These are phyloP conservation scores for Penicillium manginii DNA, from an alignment of 495 filamentous ascomycete genomes.

Conservation along the genomic window DNA sequence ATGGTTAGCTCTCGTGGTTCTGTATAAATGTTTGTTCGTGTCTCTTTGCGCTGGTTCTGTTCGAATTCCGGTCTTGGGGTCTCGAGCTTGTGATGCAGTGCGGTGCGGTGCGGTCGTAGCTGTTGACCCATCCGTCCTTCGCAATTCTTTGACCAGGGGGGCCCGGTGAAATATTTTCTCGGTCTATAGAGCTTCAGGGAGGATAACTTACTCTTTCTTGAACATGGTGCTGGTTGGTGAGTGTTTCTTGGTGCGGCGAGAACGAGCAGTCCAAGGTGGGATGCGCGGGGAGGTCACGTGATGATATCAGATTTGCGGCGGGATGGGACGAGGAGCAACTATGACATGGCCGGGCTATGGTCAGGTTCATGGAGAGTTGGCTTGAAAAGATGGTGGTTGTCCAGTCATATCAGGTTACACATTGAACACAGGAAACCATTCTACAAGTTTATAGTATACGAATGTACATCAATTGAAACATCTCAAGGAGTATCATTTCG, in stretches of 20 bases:
- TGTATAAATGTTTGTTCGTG: neutral
- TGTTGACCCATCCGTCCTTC: neutral
- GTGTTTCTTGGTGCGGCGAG: constrained; percentile 13
- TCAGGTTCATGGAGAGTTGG: no score
- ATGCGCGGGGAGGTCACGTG: constrained; percentile 45
- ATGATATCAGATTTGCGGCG: constrained; percentile 7
- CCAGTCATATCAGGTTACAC: no score
- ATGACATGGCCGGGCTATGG: neutral
- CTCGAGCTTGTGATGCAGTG: neutral
- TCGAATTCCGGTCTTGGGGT: neutral
- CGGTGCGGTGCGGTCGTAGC: neutral
- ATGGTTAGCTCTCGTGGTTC: constrained; percentile 19
- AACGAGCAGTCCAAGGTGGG: constrained; percentile 26
- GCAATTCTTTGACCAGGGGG: no score
- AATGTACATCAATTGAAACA: constrained; percentile 1
- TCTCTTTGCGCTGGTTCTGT: no score
- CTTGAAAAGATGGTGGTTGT: no score
- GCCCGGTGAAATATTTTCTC: neutral
- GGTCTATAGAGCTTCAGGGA: neutral
- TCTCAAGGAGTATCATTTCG: constrained; percentile 18
- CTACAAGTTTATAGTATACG: neutral
- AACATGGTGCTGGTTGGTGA: constrained; percentile 65
- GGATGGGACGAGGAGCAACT: neutral
- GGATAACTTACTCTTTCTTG: constrained; percentile 77
- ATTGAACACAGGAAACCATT: neutral